Percentiles rank a stretch among this genome's conserved stretches.
These are phyloP conservation scores for Coix lacrymajobi DNA, from an alignment of 176 grass and related monocot species.

Conservation along the genomic window DNA sequence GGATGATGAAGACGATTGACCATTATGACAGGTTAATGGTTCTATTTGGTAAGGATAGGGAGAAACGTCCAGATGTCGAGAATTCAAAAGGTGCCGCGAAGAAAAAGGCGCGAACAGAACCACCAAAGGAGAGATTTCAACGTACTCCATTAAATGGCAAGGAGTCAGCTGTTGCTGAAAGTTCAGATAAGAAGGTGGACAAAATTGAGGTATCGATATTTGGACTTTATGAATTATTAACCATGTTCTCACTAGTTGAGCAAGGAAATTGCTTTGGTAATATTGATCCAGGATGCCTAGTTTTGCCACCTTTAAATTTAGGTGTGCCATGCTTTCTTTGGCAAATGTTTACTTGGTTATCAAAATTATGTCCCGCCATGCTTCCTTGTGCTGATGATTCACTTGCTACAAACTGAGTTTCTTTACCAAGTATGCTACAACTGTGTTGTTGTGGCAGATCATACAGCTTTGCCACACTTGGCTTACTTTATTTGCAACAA, in stretches of 20 bases:
- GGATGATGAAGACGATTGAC: slow-evolving; percentile 50
- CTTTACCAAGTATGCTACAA: neutral
- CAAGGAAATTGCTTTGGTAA: neutral
- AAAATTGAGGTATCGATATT: slow-evolving; percentile 33
- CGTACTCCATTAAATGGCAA: slow-evolving; percentile 23
- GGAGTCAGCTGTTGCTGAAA: neutral
- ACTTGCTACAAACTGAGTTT: neutral
- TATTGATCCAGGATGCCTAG: neutral
- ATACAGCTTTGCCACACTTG: slow-evolving; percentile 6
- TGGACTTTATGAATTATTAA: slow-evolving; percentile 16
- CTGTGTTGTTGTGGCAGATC: neutral
- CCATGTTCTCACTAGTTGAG: neutral
- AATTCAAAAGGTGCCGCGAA: neutral
- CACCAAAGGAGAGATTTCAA: slow-evolving; percentile 25
- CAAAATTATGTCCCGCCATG: neutral
- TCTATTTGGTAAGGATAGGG: slow-evolving; percentile 47
- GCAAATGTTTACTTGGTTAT: slow-evolving; percentile 20
- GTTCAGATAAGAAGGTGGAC: slow-evolving; percentile 2
- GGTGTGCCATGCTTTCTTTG: neutral
- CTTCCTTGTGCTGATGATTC: neutral
- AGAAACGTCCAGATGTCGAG: neutral
- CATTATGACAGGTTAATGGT: slow-evolving; percentile 39
- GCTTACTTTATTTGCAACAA: neutral
- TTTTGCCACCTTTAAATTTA: slow-evolving; percentile 10
- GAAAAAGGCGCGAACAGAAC: slow-evolving; percentile 38